A percentile compares a stretch with the other conserved stretches of the same genome.
These are phyloP conservation scores for Eucalyptus brandiana DNA, from an alignment of 345 rosid species.

Conservation along the genomic window DNA sequence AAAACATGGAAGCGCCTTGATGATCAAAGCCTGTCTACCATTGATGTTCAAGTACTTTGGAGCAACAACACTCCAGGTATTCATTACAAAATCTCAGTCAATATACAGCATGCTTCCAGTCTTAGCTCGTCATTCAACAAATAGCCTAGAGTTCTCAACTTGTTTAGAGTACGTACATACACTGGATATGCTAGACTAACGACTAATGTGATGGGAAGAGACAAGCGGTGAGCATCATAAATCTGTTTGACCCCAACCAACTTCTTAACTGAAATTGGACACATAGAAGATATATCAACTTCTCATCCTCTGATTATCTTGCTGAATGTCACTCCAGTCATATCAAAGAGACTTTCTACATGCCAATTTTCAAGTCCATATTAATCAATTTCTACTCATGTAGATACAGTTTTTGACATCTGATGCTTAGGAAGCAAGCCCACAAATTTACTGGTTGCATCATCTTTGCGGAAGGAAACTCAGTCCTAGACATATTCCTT, in stretches of 20 bases:
- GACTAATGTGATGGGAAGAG: not conserved
- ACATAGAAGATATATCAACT: not conserved
- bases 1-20: constrained; percentile 93
- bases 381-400: not conserved
- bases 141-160: not conserved
- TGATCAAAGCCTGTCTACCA: constrained; percentile 42
- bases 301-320: not conserved
- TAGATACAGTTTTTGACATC: not conserved
- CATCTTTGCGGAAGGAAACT: not conserved
- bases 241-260: not conserved
- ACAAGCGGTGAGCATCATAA: not conserved
- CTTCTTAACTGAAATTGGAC: not conserved
- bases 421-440: not conserved
- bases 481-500: not conserved
- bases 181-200: not conserved
- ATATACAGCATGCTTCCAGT: not conserved
- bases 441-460: not conserved
- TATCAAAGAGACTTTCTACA: not conserved
- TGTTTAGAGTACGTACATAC: not conserved
- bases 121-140: not conserved
- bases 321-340: not conserved
- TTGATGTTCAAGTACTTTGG: constrained; percentile 68
- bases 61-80: constrained; percentile 41
- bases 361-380: not conserved
- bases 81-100: not conserved